Conservation (phyloP, 1,284 basidiomycete species). For the Phylloboletellus chloephorus region DNA sequence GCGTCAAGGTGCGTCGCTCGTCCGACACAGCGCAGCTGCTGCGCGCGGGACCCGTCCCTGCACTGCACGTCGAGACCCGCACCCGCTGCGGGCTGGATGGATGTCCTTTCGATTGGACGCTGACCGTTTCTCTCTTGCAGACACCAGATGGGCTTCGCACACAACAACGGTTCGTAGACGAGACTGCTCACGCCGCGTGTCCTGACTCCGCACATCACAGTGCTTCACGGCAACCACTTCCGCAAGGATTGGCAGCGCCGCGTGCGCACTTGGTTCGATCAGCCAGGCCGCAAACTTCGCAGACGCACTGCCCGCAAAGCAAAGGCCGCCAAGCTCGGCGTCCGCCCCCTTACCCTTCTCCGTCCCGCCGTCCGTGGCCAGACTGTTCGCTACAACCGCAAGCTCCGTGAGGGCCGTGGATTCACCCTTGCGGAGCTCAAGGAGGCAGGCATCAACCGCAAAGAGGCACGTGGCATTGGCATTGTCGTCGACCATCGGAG, state of each 20-base stretch:
- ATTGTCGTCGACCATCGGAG: conserved; percentile 97
- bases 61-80: neutral
- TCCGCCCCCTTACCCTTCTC: conserved; percentile 87
- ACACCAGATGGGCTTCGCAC: conserved; percentile 69
- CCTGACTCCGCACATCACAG: conserved; percentile 34
- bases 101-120: conserved; percentile 25
- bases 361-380: conserved; percentile 97
- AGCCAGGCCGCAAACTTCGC: conserved; percentile 96
- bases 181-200: conserved; percentile 2
- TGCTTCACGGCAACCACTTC: conserved; percentile 94
- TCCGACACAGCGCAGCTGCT: conserved; percentile 14
- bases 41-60: neutral
- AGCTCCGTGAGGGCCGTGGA: conserved; percentile 94
- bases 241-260: conserved; percentile 97
- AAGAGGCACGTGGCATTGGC: conserved; percentile 90
- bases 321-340: conserved; percentile 90
- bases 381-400: conserved; percentile 98
- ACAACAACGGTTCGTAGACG: conserved; percentile 67
- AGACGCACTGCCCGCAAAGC: conserved; percentile 89
- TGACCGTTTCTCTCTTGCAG: conserved; percentile 22
- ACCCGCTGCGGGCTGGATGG: conserved; percentile 24
- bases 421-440: conserved; percentile 96
- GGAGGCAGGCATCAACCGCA: conserved; percentile 92
- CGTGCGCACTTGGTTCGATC: conserved; percentile 98
- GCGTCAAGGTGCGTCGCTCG: conserved; percentile 28